Evolutionary conservation across 73 alveolate genomes (phyloP).

Genomic region (Blepharisma stoltei): DNA sequence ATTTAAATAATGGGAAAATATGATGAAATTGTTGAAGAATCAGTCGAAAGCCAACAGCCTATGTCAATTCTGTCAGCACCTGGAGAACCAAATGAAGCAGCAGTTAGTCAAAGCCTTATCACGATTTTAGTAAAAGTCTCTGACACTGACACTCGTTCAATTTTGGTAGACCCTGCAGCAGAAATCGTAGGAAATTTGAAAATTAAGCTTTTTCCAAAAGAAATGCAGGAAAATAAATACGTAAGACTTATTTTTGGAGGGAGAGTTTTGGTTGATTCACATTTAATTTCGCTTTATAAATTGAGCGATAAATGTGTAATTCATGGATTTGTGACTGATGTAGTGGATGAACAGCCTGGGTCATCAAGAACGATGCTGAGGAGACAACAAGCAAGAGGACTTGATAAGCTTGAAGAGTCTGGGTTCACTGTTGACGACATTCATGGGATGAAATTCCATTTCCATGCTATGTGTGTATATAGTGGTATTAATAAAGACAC

Average conservation of each 20-base stretch:
- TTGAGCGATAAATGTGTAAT: slow-evolving; percentile 1
- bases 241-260: neutral
- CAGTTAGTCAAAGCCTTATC: neutral
- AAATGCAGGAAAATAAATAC: neutral
- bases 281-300: neutral
- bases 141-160: slow-evolving; percentile 8
- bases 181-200: slow-evolving; percentile 18
- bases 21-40: slow-evolving; percentile 11
- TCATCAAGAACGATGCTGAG: neutral
- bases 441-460: slow-evolving; percentile 2
- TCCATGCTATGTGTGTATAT: slow-evolving; percentile 24
- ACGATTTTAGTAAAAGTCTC: slow-evolving; percentile 15
- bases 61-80: neutral
- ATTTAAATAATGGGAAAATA: neutral
- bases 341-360: neutral
- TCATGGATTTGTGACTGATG: slow-evolving; percentile 1
- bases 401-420: slow-evolving; percentile 24
- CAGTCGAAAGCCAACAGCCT: neutral
- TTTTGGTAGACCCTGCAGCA: neutral
- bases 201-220: slow-evolving; percentile 3
- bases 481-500: slow-evolving; percentile 11
- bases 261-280: slow-evolving; percentile 12
- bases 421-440: slow-evolving; percentile 18
- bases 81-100: neutral
- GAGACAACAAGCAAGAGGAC: neutral